Evolutionary conservation across 148 eudicot species (phyloP), one percentile per base, ranked within the genome.

Genomic region (Euryodendron excelsum): DNA sequence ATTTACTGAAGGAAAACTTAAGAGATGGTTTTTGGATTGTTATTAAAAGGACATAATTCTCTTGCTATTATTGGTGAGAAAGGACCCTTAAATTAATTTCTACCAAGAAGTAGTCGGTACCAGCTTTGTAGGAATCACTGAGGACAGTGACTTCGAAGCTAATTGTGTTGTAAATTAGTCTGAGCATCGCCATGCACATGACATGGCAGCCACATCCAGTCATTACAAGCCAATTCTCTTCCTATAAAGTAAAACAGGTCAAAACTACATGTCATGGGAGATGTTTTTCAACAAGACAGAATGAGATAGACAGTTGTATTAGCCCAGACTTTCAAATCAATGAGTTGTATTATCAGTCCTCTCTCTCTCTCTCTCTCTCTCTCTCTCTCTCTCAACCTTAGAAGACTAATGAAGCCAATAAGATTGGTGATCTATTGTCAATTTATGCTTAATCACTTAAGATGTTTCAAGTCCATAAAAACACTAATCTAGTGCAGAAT

Each of bases 381-480:
- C n/a, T n/a, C n/a, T n/a, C n/a, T n/a, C n/a, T n/a, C n/a, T n/a
- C n/a, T n/a, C n/a, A n/a, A n/a, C n/a, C n/a, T n/a, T n/a, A n/a
- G n/a, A n/a, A n/a, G n/a, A n/a, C n/a, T n/a, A n/a, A n/a, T n/a
- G n/a, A n/a, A n/a, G n/a, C n/a, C n/a, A n/a, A n/a, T n/a, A n/a
- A 12, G 13, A 39, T 48, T 13, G 53, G 21, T 65, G 23, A 66
- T 55, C 23, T 5, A 7, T 14, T 52, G 44, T 63, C 23, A 28
- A 28, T 15, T 47, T 25, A 47, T 48, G 73, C 65, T 70, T 30
- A 77, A 21, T 28, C 31, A 21, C 44, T 66, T 76, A 37, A 77
- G 48, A 77, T 30, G 72, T 23, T 76, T 30, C n/a, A 34, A 77
- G 34, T 20, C 44, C 12, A 10, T 21, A 33, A 7, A 8, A 59